Percentiles rank a stretch among this genome's conserved stretches.
Evolutionary conservation across 441 rosid genomes (phyloP).

Genomic region (Erodium chrysanthum): DNA sequence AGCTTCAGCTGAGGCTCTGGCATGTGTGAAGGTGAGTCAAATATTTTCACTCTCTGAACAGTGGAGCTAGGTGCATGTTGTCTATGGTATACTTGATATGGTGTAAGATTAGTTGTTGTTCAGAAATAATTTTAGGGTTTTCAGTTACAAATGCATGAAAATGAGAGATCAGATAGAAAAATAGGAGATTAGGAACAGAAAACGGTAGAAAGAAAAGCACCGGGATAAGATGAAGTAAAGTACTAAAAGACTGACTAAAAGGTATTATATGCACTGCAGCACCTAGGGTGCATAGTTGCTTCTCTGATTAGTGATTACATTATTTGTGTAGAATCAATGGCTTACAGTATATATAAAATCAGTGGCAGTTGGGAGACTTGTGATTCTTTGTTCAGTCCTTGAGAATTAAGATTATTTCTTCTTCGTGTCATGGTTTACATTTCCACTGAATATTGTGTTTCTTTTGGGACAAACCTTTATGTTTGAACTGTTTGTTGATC

Average conservation of each 20-base stretch:
- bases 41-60: too few relatives aligned
- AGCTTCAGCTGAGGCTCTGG: constrained; percentile 65
- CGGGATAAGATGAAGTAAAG: too few relatives aligned
- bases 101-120: neutral
- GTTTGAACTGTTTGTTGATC: neutral
- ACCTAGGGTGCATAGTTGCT: too few relatives aligned
- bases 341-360: neutral
- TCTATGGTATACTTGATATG: neutral
- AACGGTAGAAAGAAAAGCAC: too few relatives aligned
- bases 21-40: constrained; percentile 65
- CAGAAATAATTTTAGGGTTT: too few relatives aligned
- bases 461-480: neutral
- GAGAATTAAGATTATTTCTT: neutral
- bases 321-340: neutral
- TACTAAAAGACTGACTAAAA: too few relatives aligned
- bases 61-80: neutral
- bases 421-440: neutral
- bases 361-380: neutral
- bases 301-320: too few relatives aligned
- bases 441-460: neutral
- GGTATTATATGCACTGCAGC: too few relatives aligned
- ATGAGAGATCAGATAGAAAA: too few relatives aligned
- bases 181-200: too few relatives aligned
- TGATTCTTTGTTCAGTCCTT: neutral
- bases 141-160: too few relatives aligned